A percentile compares a stretch with the other conserved stretches of the same genome.
Conservation (phyloP, 495 filamentous ascomycete species). For the Cetradonia linearis region DNA sequence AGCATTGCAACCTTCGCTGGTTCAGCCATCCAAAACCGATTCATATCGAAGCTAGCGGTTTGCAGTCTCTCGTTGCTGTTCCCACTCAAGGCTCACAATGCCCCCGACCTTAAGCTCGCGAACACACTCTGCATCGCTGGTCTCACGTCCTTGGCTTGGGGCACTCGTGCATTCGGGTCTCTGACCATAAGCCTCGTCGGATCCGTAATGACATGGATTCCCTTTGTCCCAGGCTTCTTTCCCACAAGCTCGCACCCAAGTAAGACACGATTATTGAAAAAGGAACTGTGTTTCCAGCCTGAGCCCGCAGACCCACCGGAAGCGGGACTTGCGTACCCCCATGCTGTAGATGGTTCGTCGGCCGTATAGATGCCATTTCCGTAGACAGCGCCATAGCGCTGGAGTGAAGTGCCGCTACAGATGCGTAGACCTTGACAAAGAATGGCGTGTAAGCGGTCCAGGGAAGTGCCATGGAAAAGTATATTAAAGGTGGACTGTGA, state of each 20-base stretch:
- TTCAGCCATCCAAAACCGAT: too few species aligned
- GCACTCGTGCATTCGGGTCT: not conserved
- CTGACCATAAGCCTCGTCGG: constrained; percentile 1
- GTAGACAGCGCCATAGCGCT: not conserved
- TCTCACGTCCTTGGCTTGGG: not conserved
- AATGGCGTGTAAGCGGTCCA: constrained; percentile 9
- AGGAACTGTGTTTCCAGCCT: constrained; percentile 2
- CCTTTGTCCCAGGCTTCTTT: not conserved
- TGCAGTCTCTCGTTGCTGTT: not conserved
- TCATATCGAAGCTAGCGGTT: not conserved
- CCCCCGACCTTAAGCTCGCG: not conserved
- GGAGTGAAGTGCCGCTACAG: not conserved
- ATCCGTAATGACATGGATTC: constrained; percentile 7
- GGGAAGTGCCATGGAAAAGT: constrained; percentile 5
- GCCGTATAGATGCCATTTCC: constrained; percentile 4
- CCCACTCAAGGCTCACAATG: not conserved
- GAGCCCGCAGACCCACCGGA: not conserved
- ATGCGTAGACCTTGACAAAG: constrained; percentile 3
- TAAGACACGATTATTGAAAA: not conserved
- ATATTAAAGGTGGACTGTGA: not conserved
- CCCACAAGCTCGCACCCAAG: constrained; percentile 9
- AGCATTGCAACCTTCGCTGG: not conserved
- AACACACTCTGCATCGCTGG: constrained; percentile 5
- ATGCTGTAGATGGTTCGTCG: not conserved
- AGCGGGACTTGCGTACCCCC: not conserved